phyloP scores from a whole-genome alignment of 2,329 filamentous ascomycete species.

The Sphaerulina vaccinii region DNA sequence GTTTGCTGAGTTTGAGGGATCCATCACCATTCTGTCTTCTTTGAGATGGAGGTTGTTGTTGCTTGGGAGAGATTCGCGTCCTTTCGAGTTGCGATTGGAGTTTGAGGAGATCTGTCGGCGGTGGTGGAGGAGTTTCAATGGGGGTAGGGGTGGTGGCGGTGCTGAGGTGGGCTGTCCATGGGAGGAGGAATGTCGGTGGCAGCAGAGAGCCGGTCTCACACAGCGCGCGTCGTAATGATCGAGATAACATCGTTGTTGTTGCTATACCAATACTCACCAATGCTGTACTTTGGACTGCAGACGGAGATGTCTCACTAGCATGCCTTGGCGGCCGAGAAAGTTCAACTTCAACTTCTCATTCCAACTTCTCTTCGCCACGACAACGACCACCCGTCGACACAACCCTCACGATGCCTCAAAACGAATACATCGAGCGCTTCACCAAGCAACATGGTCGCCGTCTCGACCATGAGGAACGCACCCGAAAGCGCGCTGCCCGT shows the following conservation, averaged over 20 bases:
- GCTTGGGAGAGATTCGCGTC: neutral
- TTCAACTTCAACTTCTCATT: neutral
- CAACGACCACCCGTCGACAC: neutral
- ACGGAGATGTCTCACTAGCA: too few relatives aligned
- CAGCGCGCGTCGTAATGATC: conserved; percentile 62
- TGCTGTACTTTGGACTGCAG: too few relatives aligned
- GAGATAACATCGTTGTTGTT: conserved; percentile 41
- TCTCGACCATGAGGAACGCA: conserved; percentile 83
- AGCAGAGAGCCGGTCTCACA: conserved; percentile 58
- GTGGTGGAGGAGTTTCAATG: conserved; percentile 3
- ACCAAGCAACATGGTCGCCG: conserved; percentile 58
- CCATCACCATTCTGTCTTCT: too few relatives aligned
- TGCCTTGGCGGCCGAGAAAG: too few relatives aligned
- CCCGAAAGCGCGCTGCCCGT: conserved; percentile 81
- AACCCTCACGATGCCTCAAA: conserved; percentile 64
- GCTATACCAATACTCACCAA: too few relatives aligned
- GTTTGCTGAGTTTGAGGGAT: conserved; percentile 52
- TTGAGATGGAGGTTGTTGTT: too few relatives aligned
- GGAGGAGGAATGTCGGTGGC: conserved; percentile 54
- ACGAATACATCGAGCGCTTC: conserved; percentile 75
- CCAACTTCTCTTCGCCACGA: conserved; percentile 7
- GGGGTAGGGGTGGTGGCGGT: conserved; percentile 32
- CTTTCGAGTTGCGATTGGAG: neutral
- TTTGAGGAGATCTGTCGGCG: neutral
- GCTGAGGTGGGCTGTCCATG: conserved; percentile 47